A percentile compares a stretch with the other conserved stretches of the same genome.
These are phyloP conservation scores for Drechslerella dactyloides DNA, from an alignment of 2,329 filamentous ascomycete species.

Conservation along the genomic window DNA sequence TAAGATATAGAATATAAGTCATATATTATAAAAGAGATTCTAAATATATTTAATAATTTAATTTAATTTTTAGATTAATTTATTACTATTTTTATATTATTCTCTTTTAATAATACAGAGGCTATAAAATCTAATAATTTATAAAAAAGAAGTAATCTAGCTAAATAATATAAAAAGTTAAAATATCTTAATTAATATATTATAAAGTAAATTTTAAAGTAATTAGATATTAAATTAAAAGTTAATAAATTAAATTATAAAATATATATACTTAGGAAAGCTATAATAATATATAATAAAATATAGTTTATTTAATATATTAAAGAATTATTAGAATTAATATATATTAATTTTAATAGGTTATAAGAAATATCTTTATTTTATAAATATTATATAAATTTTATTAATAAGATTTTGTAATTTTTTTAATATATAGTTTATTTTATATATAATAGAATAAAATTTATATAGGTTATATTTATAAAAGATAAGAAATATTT, in stretches of 20 bases:
- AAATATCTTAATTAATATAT: slow-evolving; percentile 7
- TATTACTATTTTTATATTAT: slow-evolving; percentile 10
- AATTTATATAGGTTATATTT: not conserved
- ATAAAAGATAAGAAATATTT: slow-evolving; percentile 6
- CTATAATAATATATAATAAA: slow-evolving; percentile 14
- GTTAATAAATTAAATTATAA: slow-evolving; percentile 4
- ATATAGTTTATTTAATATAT: slow-evolving; percentile 7
- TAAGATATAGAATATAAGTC: not conserved
- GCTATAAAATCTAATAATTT: slow-evolving; percentile 17
- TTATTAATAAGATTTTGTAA: slow-evolving; percentile 1
- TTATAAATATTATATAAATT: slow-evolving; percentile 11
- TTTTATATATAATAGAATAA: slow-evolving; percentile 2
- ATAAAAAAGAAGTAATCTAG: slow-evolving; percentile 4
- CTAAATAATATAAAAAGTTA: slow-evolving; percentile 6
- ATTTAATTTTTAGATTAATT: too few species aligned
- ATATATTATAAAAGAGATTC: not conserved
- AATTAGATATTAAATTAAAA: slow-evolving; percentile 9
- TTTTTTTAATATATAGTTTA: slow-evolving; percentile 15
- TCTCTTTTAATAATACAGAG: not conserved
- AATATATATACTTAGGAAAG: slow-evolving; percentile 1
- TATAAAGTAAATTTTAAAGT: slow-evolving; percentile 11
- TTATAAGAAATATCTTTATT: slow-evolving; percentile 4
- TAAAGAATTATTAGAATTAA: slow-evolving; percentile 5
- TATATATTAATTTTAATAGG: slow-evolving; percentile 17
- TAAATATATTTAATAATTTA: not conserved